Percentiles rank a stretch among this genome's conserved stretches.
Evolutionary conservation across 805 yeast species (phyloP).

Genomic region (Candida piceae): DNA sequence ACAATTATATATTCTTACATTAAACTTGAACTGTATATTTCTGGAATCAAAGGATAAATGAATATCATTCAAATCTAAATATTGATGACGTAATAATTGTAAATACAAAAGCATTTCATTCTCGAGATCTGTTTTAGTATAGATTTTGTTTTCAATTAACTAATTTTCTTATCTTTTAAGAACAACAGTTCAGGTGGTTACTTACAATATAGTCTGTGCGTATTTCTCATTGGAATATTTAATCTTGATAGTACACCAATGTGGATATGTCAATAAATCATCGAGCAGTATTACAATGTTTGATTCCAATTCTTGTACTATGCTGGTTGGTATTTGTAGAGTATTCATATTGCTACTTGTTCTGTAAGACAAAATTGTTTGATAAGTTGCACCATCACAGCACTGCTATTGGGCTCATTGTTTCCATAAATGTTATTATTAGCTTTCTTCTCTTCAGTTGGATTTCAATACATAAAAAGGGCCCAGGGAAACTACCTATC

Average conservation of each 20-base stretch:
- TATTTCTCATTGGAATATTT: too few relatives aligned
- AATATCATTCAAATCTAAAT: too few relatives aligned
- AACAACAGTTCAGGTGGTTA: too few relatives aligned
- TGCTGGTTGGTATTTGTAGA: conserved; percentile 24
- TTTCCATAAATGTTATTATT: conserved; percentile 26
- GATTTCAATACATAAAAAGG: conserved; percentile 39
- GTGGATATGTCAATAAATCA: neutral
- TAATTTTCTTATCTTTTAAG: too few relatives aligned
- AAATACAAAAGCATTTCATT: too few relatives aligned
- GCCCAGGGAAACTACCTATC: conserved; percentile 51
- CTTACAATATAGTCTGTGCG: too few relatives aligned
- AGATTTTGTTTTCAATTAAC: too few relatives aligned
- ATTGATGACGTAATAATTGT: too few relatives aligned
- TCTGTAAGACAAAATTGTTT: conserved; percentile 28
- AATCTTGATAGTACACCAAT: neutral
- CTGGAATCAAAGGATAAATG: too few relatives aligned
- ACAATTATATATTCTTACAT: too few relatives aligned
- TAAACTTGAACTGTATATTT: too few relatives aligned
- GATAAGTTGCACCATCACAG: conserved; percentile 38
- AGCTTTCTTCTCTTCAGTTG: conserved; percentile 34
- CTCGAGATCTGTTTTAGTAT: too few relatives aligned
- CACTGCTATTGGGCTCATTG: conserved; percentile 30
- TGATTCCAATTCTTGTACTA: conserved; percentile 12
- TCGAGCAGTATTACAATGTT: neutral
- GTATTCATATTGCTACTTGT: conserved; percentile 25